Evolutionary conservation across 176 grass and related monocot genomes (phyloP).

Genomic region (Lolium perenne): DNA sequence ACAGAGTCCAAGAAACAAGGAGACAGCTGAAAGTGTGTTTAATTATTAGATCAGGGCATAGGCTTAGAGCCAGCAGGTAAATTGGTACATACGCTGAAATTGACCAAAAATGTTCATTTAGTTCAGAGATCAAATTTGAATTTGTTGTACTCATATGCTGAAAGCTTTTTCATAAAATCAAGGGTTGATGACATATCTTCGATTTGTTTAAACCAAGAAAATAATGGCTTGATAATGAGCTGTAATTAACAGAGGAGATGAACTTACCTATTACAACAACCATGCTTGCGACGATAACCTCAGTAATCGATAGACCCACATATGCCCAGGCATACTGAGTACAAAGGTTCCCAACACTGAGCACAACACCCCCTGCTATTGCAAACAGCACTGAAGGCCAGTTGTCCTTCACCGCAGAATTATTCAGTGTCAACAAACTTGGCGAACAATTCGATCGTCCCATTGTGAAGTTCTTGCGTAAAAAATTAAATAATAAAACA

Average conservation of each 20-base stretch:
- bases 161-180: background rate
- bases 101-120: constrained; percentile 3
- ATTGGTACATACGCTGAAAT: background rate
- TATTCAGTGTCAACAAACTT: constrained; percentile 14
- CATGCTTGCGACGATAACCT: constrained; percentile 71
- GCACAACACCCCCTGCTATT: constrained; percentile 68
- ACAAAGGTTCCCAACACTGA: constrained; percentile 73
- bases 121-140: background rate
- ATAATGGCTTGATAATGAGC: background rate
- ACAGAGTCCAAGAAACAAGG: background rate
- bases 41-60: background rate
- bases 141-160: background rate
- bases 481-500: background rate
- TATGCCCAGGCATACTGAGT: constrained; percentile 81
- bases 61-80: background rate
- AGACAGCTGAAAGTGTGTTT: background rate
- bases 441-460: background rate
- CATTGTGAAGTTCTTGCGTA: background rate
- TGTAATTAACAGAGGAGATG: background rate
- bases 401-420: constrained; percentile 55
- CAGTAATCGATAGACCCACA: constrained; percentile 76
- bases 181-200: background rate
- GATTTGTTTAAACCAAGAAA: background rate
- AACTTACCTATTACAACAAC: constrained; percentile 71
- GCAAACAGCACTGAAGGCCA: constrained; percentile 77